A percentile compares a stretch with the other conserved stretches of the same genome.
Evolutionary conservation across 257 asterid species (phyloP).

Genomic region (Fraxinus pennsylvanica): DNA sequence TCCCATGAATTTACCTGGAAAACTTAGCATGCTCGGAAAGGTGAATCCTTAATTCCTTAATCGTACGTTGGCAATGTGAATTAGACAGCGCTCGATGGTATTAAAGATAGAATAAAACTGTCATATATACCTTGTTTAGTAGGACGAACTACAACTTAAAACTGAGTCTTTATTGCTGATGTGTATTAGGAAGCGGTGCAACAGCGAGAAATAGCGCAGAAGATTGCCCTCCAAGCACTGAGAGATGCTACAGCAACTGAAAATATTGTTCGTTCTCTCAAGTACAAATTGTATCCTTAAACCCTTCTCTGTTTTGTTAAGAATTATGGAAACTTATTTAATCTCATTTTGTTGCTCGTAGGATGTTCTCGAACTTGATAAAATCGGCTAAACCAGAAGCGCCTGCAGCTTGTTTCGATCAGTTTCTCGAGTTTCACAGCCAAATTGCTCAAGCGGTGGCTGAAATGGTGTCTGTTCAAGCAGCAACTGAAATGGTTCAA

Average conservation of each 20-base stretch:
- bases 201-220: conserved; percentile 87
- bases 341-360: conserved; percentile 20
- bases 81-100: background rate
- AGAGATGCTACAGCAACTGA: conserved; percentile 96
- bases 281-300: conserved; percentile 41
- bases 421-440: conserved; percentile 68
- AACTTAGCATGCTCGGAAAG: conserved; percentile 78
- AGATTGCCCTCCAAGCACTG: conserved; percentile 87
- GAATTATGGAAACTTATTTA: background rate
- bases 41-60: conserved; percentile 29
- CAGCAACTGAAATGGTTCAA: conserved; percentile 57
- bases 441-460: conserved; percentile 65
- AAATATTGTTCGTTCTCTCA: conserved; percentile 74
- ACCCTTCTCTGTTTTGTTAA: background rate
- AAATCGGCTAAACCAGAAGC: conserved; percentile 63
- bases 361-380: conserved; percentile 78
- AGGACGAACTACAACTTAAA: background rate
- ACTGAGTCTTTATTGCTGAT: background rate
- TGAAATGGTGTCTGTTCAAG: conserved; percentile 82
- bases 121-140: conserved; percentile 24
- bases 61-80: background rate
- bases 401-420: conserved; percentile 65
- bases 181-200: conserved; percentile 77
- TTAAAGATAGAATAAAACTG: no score
- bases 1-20: conserved; percentile 78